phyloP scores from a whole-genome alignment of 1,139 yeast genomes.

The Yamadazyma spencermartinsiae region DNA sequence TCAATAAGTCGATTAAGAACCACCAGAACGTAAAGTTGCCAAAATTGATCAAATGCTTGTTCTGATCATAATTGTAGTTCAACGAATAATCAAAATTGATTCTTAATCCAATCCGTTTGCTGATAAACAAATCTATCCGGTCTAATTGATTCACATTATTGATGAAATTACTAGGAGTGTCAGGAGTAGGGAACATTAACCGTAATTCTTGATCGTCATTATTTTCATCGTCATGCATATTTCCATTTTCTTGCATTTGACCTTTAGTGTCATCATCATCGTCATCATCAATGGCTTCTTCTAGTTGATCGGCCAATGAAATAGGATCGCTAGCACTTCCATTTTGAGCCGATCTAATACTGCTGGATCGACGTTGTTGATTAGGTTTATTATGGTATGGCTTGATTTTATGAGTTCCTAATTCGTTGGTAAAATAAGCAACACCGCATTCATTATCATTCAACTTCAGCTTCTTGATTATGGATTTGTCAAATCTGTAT shows the following conservation, averaged over 20 bases:
- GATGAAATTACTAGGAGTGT: constrained; percentile 49
- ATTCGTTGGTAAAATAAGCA: constrained; percentile 38
- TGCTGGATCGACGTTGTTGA: constrained; percentile 3
- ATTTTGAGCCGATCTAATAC: background rate
- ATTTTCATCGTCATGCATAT: constrained; percentile 19
- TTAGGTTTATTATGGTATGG: constrained; percentile 3
- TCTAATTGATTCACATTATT: constrained; percentile 53
- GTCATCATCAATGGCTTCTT: constrained; percentile 15
- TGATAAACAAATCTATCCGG: constrained; percentile 50
- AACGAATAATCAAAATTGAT: constrained; percentile 43
- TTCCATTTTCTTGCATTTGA: constrained; percentile 20
- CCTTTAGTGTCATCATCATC: constrained; percentile 24
- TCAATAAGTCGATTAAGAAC: constrained; percentile 66
- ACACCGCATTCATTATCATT: constrained; percentile 46
- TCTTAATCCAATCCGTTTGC: constrained; percentile 39
- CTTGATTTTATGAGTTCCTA: constrained; percentile 2
- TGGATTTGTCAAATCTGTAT: constrained; percentile 35
- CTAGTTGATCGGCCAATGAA: background rate
- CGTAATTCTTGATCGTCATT: constrained; percentile 23
- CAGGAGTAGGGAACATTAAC: constrained; percentile 34
- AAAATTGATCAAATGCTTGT: constrained; percentile 41
- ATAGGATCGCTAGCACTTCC: constrained; percentile 1
- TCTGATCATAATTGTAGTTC: constrained; percentile 42
- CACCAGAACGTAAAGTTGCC: constrained; percentile 74
- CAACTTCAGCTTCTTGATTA: constrained; percentile 37